Conservation (phyloP, 352 stramenopile genomes). For the Globisporangium perplexum region DNA sequence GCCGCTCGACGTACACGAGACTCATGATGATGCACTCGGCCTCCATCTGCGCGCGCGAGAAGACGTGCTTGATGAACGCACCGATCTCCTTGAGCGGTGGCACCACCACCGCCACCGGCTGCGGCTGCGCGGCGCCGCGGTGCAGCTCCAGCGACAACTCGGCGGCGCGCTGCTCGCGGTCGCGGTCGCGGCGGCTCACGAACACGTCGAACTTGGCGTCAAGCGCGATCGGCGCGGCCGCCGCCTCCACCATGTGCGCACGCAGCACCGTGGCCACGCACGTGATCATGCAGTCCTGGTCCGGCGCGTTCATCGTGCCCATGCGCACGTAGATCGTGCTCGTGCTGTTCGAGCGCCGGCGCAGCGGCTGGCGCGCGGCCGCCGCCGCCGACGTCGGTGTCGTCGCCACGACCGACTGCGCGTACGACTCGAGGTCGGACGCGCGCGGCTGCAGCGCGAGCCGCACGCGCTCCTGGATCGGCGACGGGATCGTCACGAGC, state of each 20-base stretch:
- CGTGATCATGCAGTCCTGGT: slow-evolving; percentile 94
- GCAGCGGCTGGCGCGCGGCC: slow-evolving; percentile 27
- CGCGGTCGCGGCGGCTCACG: slow-evolving; percentile 45
- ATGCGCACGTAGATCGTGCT: slow-evolving; percentile 91
- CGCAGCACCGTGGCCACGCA: slow-evolving; percentile 95
- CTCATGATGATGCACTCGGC: slow-evolving; percentile 97
- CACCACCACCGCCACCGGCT: slow-evolving; percentile 25
- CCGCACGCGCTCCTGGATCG: slow-evolving; percentile 65
- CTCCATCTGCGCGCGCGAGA: slow-evolving; percentile 89
- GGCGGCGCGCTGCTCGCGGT: slow-evolving; percentile 13
- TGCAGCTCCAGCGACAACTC: not conserved
- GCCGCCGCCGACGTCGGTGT: slow-evolving; percentile 11
- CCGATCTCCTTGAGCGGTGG: slow-evolving; percentile 89
- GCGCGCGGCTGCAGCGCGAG: slow-evolving; percentile 38
- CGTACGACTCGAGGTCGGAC: slow-evolving; percentile 57
- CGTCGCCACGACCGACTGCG: slow-evolving; percentile 11
- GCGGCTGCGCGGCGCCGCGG: not conserved
- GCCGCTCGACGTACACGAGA: slow-evolving; percentile 95
- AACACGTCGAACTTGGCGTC: slow-evolving; percentile 70
- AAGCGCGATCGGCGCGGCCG: slow-evolving; percentile 40
- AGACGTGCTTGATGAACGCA: slow-evolving; percentile 93
- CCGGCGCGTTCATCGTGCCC: slow-evolving; percentile 93
- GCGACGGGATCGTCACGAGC: slow-evolving; percentile 37
- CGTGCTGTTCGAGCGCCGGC: slow-evolving; percentile 93
- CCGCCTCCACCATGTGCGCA: slow-evolving; percentile 92